Evolutionary conservation across 2,329 filamentous ascomycete species (phyloP).

Genomic region (Microascus cirrosus): DNA sequence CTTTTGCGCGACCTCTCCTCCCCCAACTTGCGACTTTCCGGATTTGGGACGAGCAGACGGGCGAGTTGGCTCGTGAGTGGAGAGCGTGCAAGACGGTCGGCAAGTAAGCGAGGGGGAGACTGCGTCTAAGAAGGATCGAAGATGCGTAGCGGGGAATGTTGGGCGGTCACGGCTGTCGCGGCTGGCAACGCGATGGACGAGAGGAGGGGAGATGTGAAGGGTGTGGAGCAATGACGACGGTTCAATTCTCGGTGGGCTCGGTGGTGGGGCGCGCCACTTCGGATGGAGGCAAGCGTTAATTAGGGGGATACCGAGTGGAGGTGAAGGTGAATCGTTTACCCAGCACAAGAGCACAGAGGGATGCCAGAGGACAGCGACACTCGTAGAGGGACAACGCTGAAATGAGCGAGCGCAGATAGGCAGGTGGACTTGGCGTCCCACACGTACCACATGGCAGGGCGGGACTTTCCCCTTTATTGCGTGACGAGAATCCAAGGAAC

Average conservation of each 20-base stretch:
- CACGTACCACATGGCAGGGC: background rate
- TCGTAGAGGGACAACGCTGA: no score
- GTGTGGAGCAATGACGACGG: background rate
- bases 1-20: background rate
- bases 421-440: no score
- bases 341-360: background rate
- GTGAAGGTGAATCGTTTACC: background rate
- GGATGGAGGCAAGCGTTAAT: background rate
- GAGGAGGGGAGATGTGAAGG: slow-evolving; percentile 6
- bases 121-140: background rate
- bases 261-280: background rate
- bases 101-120: background rate
- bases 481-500: background rate
- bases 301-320: no score
- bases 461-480: background rate
- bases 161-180: background rate
- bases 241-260: background rate
- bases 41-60: background rate
- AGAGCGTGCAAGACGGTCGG: background rate
- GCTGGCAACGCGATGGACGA: background rate
- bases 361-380: background rate
- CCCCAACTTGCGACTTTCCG: background rate
- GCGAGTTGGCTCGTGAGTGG: background rate
- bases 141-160: background rate
- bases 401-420: no score